Conservation (phyloP, 805 yeast genomes). For the Teunomyces cretensis region DNA sequence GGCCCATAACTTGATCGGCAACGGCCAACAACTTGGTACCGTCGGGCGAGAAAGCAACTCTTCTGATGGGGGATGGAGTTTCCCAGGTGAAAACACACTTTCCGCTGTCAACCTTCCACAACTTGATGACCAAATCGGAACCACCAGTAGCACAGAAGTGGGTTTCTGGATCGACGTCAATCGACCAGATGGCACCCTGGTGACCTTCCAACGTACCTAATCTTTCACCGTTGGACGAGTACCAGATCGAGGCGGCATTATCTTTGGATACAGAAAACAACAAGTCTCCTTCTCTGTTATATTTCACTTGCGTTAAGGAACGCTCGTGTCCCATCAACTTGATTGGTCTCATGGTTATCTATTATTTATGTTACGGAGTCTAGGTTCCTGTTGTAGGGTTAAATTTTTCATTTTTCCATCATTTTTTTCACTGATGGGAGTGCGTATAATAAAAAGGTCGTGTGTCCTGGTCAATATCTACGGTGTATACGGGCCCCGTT, state of each 20-base stretch:
- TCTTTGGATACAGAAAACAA: constrained; percentile 92
- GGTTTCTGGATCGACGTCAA: constrained; percentile 78
- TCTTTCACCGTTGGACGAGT: constrained; percentile 92
- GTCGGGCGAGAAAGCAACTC: constrained; percentile 82
- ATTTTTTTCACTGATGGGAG: constrained; percentile 10
- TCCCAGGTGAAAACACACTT: constrained; percentile 70
- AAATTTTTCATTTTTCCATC: constrained; percentile 15
- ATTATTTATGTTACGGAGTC: not conserved
- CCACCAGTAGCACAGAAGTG: constrained; percentile 79
- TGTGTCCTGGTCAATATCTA: not conserved
- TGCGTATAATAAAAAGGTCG: constrained; percentile 5
- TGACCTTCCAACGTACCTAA: constrained; percentile 86
- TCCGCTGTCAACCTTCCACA: constrained; percentile 85
- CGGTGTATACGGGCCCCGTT: not conserved
- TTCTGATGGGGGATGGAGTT: constrained; percentile 82
- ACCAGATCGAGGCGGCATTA: constrained; percentile 88
- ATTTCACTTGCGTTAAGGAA: constrained; percentile 94
- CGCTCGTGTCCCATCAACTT: constrained; percentile 94
- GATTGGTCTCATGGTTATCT: constrained; percentile 43
- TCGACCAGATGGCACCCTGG: constrained; percentile 92
- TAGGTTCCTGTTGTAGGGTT: constrained; percentile 4
- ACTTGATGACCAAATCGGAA: constrained; percentile 81
- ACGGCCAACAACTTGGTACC: constrained; percentile 69
- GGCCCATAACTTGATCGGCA: constrained; percentile 91
- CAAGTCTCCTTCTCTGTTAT: constrained; percentile 93